Conservation (phyloP, 108 stramenopile genomes). For the Fragilariopsis cylindrus region DNA sequence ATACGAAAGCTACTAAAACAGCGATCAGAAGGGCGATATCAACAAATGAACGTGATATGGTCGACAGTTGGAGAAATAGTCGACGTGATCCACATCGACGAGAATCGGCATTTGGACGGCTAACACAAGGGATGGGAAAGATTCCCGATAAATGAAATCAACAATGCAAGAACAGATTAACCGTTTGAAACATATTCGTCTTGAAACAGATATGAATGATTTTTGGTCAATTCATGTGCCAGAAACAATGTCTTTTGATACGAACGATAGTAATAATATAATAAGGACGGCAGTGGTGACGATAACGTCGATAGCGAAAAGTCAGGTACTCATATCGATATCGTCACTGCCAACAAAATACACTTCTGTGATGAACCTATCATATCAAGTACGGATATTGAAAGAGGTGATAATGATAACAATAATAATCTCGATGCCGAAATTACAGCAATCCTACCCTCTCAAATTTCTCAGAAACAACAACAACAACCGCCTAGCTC, state of each 20-base stretch:
- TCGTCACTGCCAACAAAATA: too few relatives aligned
- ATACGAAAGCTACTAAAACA: not conserved
- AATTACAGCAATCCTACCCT: not conserved
- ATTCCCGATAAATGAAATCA: constrained; percentile 54
- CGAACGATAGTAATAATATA: not conserved
- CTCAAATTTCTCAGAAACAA: not conserved
- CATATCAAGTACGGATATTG: constrained; percentile 25
- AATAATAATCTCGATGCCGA: not conserved
- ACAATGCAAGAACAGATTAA: constrained; percentile 34
- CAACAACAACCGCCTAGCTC: not conserved
- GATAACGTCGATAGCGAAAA: too few relatives aligned
- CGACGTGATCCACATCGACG: constrained; percentile 72
- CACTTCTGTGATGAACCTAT: constrained; percentile 9
- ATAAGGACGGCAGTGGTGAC: too few relatives aligned
- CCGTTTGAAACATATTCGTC: constrained; percentile 6
- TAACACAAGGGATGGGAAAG: constrained; percentile 52
- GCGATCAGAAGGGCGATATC: not conserved
- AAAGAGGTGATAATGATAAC: constrained; percentile 12
- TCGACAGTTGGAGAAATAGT: constrained; percentile 37
- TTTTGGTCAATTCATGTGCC: constrained; percentile 18
- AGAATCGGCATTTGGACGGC: constrained; percentile 63
- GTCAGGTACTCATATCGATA: too few relatives aligned
- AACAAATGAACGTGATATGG: constrained; percentile 35
- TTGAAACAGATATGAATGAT: constrained; percentile 14
- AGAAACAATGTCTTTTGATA: constrained; percentile 8